These are phyloP conservation scores for Eucalyptus marginata DNA, from an alignment of 345 rosid species.

Conservation along the genomic window DNA sequence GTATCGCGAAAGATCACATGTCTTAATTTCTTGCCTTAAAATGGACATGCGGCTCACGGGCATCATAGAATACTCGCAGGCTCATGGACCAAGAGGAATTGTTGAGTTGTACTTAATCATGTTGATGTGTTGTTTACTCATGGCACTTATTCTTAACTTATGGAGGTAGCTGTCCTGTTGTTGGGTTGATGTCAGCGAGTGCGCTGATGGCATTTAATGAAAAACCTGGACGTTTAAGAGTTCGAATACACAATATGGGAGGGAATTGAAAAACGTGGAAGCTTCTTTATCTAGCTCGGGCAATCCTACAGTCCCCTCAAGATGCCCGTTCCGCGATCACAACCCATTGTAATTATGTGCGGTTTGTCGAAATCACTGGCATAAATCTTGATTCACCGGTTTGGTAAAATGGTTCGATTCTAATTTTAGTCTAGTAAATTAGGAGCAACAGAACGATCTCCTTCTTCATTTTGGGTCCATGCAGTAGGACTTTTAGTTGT, in stretches of 20 bases:
- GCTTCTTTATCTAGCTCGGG: neutral
- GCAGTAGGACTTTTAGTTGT: neutral
- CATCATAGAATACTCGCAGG: neutral
- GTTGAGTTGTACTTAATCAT: neutral
- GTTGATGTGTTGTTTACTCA: neutral
- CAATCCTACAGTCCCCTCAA: neutral
- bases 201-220: neutral
- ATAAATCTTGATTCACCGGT: neutral
- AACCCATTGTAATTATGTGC: neutral
- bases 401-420: neutral
- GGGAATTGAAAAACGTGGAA: neutral
- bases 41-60: neutral
- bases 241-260: neutral
- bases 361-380: neutral
- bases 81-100: neutral
- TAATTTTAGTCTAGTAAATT: neutral
- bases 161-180: neutral
- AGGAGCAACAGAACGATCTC: neutral
- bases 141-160: neutral
- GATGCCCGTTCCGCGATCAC: neutral
- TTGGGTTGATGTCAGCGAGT: neutral
- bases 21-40: neutral
- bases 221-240: neutral
- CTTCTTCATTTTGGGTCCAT: neutral
- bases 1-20: neutral